These are phyloP conservation scores for Saccharomyces hybrid DNA, from an alignment of 1,139 yeast species.

Conservation along the genomic window DNA sequence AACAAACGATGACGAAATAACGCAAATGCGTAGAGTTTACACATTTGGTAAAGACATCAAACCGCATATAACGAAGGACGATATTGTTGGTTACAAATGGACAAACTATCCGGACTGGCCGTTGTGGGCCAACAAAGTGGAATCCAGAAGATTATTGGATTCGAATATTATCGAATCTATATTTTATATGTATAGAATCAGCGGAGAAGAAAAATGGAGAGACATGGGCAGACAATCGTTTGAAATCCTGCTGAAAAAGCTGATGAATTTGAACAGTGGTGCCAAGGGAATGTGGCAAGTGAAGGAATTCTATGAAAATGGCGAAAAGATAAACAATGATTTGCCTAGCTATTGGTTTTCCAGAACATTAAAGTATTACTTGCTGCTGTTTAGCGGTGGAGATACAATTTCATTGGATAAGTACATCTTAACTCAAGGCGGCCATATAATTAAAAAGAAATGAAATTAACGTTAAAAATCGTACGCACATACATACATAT, in stretches of 20 bases:
- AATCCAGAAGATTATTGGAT: constrained; percentile 51
- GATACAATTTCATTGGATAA: constrained; percentile 55
- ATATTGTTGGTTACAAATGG: constrained; percentile 10
- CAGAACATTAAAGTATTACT: constrained; percentile 69
- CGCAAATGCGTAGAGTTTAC: not conserved
- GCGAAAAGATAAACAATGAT: constrained; percentile 39
- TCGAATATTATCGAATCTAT: constrained; percentile 76
- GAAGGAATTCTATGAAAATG: constrained; percentile 19
- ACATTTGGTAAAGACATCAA: not conserved
- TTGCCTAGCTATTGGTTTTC: constrained; percentile 65
- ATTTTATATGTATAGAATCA: constrained; percentile 63
- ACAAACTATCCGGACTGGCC: constrained; percentile 30
- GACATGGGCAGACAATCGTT: constrained; percentile 46
- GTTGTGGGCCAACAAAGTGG: constrained; percentile 35
- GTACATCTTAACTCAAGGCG: constrained; percentile 71
- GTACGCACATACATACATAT: constrained; percentile 1
- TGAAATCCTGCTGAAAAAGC: constrained; percentile 54
- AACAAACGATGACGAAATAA: not conserved
- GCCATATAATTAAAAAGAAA: constrained; percentile 38
- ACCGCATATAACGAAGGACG: not conserved
- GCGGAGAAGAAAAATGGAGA: constrained; percentile 67
- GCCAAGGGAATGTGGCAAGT: constrained; percentile 36
- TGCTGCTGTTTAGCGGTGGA: constrained; percentile 58
- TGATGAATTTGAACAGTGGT: constrained; percentile 45
- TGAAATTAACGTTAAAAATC: not conserved